Evolutionary conservation across 306 rosid species (phyloP).

Genomic region (Urtica urens): DNA sequence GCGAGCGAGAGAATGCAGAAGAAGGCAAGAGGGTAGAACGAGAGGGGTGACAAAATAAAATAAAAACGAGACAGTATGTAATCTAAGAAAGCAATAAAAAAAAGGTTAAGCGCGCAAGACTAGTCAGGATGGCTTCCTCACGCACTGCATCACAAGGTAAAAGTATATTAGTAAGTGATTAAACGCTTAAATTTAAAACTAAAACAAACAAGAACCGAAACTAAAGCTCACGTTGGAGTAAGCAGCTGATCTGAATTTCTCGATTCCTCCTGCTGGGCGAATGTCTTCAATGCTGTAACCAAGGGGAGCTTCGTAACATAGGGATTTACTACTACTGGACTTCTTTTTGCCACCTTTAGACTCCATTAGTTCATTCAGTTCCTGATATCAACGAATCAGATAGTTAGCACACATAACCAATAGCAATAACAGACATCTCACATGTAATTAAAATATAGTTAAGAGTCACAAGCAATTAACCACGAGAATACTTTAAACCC

Average conservation of each 20-base stretch:
- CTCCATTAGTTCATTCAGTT: slow-evolving; percentile 92
- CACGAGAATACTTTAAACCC: no score
- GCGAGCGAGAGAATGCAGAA: neutral
- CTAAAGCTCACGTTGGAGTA: slow-evolving; percentile 77
- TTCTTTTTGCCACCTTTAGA: slow-evolving; percentile 80
- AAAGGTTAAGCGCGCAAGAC: slow-evolving; percentile 10
- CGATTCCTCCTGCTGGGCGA: slow-evolving; percentile 94
- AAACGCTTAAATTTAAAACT: neutral
- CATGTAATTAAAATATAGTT: no score
- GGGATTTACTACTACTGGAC: slow-evolving; percentile 46
- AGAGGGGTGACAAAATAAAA: slow-evolving; percentile 11
- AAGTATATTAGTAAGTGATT: neutral
- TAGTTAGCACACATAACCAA: neutral
- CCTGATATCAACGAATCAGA: slow-evolving; percentile 13
- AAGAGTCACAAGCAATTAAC: no score
- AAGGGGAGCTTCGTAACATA: slow-evolving; percentile 86
- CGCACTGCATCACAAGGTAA: slow-evolving; percentile 50
- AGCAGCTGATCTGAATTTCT: slow-evolving; percentile 95
- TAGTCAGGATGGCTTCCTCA: slow-evolving; percentile 83
- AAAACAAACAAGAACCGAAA: neutral
- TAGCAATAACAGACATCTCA: no score
- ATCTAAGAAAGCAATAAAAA: slow-evolving; percentile 14
- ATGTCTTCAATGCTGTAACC: slow-evolving; percentile 95
- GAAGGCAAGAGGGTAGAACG: slow-evolving; percentile 7
- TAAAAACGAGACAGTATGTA: slow-evolving; percentile 3